Evolutionary conservation across 306 rosid species (phyloP), one percentile per base, ranked within the genome.

Genomic region (Fagus sylvatica): DNA sequence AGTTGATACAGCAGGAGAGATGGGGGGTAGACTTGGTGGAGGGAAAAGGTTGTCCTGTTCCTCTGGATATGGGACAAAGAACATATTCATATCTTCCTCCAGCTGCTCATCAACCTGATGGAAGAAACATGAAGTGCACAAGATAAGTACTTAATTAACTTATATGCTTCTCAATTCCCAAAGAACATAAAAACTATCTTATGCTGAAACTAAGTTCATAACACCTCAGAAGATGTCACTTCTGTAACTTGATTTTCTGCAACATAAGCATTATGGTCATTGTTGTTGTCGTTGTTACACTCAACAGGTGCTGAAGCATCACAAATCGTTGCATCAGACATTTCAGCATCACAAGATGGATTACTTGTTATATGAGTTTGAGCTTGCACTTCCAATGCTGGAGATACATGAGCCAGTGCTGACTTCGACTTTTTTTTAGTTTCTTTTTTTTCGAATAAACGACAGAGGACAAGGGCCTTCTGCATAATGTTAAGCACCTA

Each of bases 381-480:
- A 62, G 7, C 22, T 62, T 34, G 69, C 42, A 33, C 10, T 33
- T 13, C 69, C 3, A 13, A 34, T 62, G 42, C 3, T 6, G 69
- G 69, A 36, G 41, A 62, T 62, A 2, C 19, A 2, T 19, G 16
- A 36, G 22, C 22, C 69, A 8, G 22, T 13, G 10, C 7, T 34
- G 13, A 42, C 22, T 34, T 17, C 1, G 69, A 60, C 69, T 15
- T 39, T 0, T 8, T 12, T 82, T 89, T 2, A 11, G 9, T 46
- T 46, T 46, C 51, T 46, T 46, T 15, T 10, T 33, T 95, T 76
- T 84, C 88, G 79, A 95, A 95, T 48, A 95, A 83, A 2, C 97
- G 97, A 75, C 91, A 92, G 53, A 95, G 90, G 55, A 92, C 97
- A 85, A 84, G 89, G 4, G 97, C 54, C 76, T 74, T 92, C 98